Percentiles rank a stretch among this genome's conserved stretches.
phyloP scores from a whole-genome alignment of 2,329 filamentous ascomycete species.

The Fusarium avenaceum region DNA sequence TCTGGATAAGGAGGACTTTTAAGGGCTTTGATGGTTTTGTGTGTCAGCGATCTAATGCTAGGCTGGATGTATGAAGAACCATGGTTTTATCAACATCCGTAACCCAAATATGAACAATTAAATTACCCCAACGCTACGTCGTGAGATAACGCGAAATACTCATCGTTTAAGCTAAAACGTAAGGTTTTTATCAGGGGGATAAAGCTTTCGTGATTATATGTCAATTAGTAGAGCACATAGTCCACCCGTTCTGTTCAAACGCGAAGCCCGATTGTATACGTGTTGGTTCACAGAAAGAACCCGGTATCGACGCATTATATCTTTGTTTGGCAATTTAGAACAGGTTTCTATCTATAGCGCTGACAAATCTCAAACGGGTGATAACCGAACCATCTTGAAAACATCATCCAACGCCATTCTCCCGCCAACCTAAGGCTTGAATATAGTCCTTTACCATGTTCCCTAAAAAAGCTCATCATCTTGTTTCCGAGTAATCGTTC shows the following conservation, averaged over 20 bases:
- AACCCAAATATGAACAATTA: not conserved
- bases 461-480: conserved; percentile 48
- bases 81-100: not conserved
- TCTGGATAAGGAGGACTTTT: conserved; percentile 53
- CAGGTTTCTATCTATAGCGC: conserved; percentile 15
- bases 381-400: conserved; percentile 31
- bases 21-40: conserved; percentile 1
- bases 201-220: not conserved
- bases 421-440: conserved; percentile 22
- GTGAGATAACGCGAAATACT: no score
- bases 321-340: conserved; percentile 2
- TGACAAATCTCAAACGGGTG: conserved; percentile 12
- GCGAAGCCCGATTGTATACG: no score
- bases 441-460: conserved; percentile 27
- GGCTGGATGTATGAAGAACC: not conserved
- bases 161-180: not conserved
- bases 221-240: no score
- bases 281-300: not conserved
- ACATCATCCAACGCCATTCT: conserved; percentile 45
- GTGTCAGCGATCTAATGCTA: not conserved
- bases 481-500: conserved; percentile 82
- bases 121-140: not conserved
- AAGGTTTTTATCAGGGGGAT: no score
- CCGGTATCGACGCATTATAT: not conserved
- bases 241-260: no score